Percentiles rank a stretch among this genome's conserved stretches.
Conservation (phyloP, 495 filamentous ascomycete species). For the Annulohypoxylon stygium region DNA sequence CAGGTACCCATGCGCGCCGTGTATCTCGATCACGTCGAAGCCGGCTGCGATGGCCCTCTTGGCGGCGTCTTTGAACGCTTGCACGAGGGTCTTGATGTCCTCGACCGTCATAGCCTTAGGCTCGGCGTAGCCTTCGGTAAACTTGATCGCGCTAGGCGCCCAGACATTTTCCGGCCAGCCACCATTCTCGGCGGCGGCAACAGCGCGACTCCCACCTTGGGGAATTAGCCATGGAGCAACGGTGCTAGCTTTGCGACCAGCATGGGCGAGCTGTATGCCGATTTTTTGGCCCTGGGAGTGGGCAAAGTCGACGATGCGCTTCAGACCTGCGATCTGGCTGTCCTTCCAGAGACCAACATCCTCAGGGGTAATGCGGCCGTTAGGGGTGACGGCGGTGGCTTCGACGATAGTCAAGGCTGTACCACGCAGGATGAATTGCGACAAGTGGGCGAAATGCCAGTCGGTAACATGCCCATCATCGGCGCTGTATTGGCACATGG, state of each 20-base stretch:
- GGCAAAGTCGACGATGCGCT: conserved; percentile 70
- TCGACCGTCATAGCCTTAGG: conserved; percentile 70
- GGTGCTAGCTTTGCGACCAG: conserved; percentile 78
- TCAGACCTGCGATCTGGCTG: conserved; percentile 73
- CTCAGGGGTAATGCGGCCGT: conserved; percentile 79
- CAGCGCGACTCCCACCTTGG: conserved; percentile 38
- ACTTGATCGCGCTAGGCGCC: conserved; percentile 62
- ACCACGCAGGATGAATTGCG: conserved; percentile 73
- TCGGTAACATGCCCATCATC: conserved; percentile 76
- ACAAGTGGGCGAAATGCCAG: conserved; percentile 76
- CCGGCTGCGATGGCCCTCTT: conserved; percentile 73
- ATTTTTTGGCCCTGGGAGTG: conserved; percentile 75
- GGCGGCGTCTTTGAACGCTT: conserved; percentile 71
- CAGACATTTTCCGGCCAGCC: conserved; percentile 77
- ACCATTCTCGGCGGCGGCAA: conserved; percentile 65
- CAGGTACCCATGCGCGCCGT: conserved; percentile 75
- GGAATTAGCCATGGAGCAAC: conserved; percentile 70
- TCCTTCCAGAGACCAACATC: conserved; percentile 78
- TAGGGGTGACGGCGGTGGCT: conserved; percentile 73
- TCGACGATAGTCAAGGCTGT: conserved; percentile 75
- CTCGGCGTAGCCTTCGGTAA: conserved; percentile 58
- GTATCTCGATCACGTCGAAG: conserved; percentile 76
- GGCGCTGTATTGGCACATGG: conserved; percentile 79
- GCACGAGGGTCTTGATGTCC: conserved; percentile 74
- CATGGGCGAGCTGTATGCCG: conserved; percentile 80